Percentiles rank a stretch among this genome's conserved stretches.
phyloP scores from a whole-genome alignment of 2,329 filamentous ascomycete genomes.

The Leptographium galeiforme region DNA sequence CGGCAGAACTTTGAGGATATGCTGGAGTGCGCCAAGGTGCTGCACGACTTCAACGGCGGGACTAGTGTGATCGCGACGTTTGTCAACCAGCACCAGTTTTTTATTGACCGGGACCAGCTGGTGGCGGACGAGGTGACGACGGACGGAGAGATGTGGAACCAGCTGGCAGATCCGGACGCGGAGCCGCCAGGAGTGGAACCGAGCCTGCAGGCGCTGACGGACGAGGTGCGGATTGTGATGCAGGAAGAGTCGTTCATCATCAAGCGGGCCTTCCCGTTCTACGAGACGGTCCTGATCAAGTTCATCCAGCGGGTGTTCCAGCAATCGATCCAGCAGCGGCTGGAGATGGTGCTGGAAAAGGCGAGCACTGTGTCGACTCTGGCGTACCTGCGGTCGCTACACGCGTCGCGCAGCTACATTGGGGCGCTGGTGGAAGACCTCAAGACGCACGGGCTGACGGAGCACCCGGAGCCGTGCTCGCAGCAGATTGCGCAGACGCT shows the following conservation, averaged over 20 bases:
- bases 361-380: constrained; percentile 83
- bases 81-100: constrained; percentile 98
- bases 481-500: constrained; percentile 68
- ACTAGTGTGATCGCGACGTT: constrained; percentile 91
- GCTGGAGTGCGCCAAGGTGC: constrained; percentile 88
- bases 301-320: constrained; percentile 96
- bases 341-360: constrained; percentile 93
- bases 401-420: constrained; percentile 84
- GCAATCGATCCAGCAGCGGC: constrained; percentile 88
- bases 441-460: constrained; percentile 86
- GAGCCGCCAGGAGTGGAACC: constrained; percentile 86
- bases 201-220: constrained; percentile 78
- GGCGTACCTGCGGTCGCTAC: constrained; percentile 79
- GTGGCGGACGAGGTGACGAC: constrained; percentile 72
- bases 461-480: constrained; percentile 84
- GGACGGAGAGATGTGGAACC: constrained; percentile 74
- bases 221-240: constrained; percentile 90
- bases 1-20: constrained; percentile 95
- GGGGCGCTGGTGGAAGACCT: constrained; percentile 79
- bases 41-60: constrained; percentile 92
- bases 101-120: constrained; percentile 89
- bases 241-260: constrained; percentile 97
- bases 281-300: constrained; percentile 82
- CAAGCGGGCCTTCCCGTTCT: constrained; percentile 89
- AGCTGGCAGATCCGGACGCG: constrained; percentile 83